These are phyloP conservation scores for Thalassiosira sp. DNA, from an alignment of 352 stramenopile species.

Conservation along the genomic window DNA sequence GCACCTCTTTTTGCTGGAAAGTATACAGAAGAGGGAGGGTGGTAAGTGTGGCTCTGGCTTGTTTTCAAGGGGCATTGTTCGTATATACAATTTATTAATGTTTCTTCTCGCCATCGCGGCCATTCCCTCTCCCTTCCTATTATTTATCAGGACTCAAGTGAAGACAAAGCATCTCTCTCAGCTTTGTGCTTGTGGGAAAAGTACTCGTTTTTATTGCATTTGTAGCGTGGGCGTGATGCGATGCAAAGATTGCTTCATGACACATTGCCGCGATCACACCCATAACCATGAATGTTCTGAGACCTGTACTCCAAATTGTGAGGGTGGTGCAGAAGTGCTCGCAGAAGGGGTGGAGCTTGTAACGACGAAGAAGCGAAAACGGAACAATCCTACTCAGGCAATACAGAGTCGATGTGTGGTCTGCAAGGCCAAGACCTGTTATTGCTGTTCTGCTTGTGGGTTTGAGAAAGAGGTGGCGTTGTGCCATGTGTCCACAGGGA, in stretches of 20 bases:
- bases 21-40: slow-evolving; percentile 40
- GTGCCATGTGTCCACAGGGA: slow-evolving; percentile 33
- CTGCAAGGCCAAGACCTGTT: slow-evolving; percentile 42
- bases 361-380: slow-evolving; percentile 32
- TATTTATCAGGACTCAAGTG: slow-evolving; percentile 27
- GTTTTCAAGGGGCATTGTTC: too few relatives aligned
- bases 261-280: slow-evolving; percentile 33
- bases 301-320: slow-evolving; percentile 14
- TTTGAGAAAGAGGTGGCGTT: slow-evolving; percentile 33
- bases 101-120: too few relatives aligned
- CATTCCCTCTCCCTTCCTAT: background rate
- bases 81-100: too few relatives aligned
- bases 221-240: slow-evolving; percentile 42
- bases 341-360: slow-evolving; percentile 35
- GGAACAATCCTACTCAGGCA: slow-evolving; percentile 34
- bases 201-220: slow-evolving; percentile 47
- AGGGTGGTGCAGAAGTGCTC: slow-evolving; percentile 12
- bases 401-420: slow-evolving; percentile 36
- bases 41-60: background rate
- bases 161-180: slow-evolving; percentile 49
- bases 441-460: slow-evolving; percentile 35
- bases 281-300: slow-evolving; percentile 18
- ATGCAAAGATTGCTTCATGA: slow-evolving; percentile 47
- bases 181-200: slow-evolving; percentile 40
- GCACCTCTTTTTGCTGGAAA: slow-evolving; percentile 37